These are phyloP conservation scores for Diaporthe ilicicola DNA, from an alignment of 2,329 filamentous ascomycete genomes.

Conservation along the genomic window DNA sequence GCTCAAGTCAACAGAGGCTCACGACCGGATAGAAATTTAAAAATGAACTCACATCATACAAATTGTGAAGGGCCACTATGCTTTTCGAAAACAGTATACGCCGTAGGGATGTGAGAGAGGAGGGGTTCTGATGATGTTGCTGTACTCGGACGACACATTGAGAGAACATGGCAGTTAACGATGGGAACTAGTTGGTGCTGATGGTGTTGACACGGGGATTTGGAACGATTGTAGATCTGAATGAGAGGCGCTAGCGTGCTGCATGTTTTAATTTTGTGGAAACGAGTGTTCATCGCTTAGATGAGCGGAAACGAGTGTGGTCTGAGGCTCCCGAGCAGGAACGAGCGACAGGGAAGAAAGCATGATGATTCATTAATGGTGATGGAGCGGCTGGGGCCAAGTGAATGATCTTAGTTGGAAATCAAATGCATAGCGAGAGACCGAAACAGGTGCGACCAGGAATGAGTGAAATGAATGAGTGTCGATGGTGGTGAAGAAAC, in stretches of 20 bases:
- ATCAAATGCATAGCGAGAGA: not conserved
- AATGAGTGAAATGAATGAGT: conserved; percentile 13
- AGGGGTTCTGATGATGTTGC: not conserved
- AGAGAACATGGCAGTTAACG: not conserved
- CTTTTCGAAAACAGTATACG: not conserved
- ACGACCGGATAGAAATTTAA: not conserved
- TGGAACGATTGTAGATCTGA: not conserved
- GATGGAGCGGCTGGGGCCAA: not conserved
- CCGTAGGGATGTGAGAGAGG: not conserved
- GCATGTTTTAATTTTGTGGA: too few species aligned
- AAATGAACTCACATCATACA: not conserved
- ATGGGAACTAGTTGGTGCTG: not conserved
- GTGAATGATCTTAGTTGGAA: not conserved
- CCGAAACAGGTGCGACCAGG: not conserved
- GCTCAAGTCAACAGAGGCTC: not conserved
- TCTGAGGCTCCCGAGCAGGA: not conserved
- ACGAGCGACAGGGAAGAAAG: not conserved
- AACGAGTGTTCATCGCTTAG: not conserved
- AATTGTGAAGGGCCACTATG: not conserved
- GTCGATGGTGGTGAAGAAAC: conserved; percentile 10
- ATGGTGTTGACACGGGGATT: not conserved
- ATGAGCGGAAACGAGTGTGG: not conserved
- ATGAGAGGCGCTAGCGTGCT: not conserved
- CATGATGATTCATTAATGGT: not conserved
- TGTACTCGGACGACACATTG: not conserved